Conservation (phyloP, 345 rosid species). For the Pelargonium nanum region DNA sequence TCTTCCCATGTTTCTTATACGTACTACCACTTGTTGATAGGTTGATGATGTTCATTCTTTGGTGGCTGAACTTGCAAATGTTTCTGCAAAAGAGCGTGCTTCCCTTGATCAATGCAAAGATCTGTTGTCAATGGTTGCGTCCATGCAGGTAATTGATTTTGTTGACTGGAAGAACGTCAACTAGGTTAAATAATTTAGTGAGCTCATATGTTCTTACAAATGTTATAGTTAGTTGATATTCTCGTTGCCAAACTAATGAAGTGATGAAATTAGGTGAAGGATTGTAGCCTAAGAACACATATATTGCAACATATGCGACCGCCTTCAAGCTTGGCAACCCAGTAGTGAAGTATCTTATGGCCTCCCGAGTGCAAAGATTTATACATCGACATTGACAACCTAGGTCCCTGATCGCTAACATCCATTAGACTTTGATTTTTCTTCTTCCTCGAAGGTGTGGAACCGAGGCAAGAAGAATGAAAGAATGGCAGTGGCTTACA, state of each 20-base stretch:
- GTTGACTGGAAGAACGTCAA: not conserved
- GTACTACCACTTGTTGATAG: constrained; percentile 21
- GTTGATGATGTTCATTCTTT: constrained; percentile 39
- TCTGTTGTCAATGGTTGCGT: constrained; percentile 43
- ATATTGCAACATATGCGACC: constrained; percentile 30
- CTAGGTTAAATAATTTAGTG: not conserved
- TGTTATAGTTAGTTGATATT: not conserved
- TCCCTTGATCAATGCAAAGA: constrained; percentile 47
- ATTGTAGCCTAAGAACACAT: constrained; percentile 58
- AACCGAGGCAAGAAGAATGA: constrained; percentile 11
- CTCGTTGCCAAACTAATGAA: not conserved
- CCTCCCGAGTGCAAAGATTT: not conserved
- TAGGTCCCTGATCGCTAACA: constrained; percentile 16
- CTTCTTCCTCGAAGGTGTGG: constrained; percentile 1
- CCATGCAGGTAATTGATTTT: constrained; percentile 44
- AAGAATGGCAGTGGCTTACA: not conserved
- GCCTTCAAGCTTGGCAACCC: constrained; percentile 25
- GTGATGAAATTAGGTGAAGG: constrained; percentile 42
- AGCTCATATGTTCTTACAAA: not conserved
- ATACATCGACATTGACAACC: constrained; percentile 1
- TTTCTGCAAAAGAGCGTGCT: constrained; percentile 41
- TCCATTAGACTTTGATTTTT: constrained; percentile 6
- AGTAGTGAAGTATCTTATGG: constrained; percentile 21
- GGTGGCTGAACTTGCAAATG: constrained; percentile 40
- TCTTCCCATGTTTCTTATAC: not conserved